Conservation (phyloP, 2,329 filamentous ascomycete genomes). For the Apiospora koreana region DNA sequence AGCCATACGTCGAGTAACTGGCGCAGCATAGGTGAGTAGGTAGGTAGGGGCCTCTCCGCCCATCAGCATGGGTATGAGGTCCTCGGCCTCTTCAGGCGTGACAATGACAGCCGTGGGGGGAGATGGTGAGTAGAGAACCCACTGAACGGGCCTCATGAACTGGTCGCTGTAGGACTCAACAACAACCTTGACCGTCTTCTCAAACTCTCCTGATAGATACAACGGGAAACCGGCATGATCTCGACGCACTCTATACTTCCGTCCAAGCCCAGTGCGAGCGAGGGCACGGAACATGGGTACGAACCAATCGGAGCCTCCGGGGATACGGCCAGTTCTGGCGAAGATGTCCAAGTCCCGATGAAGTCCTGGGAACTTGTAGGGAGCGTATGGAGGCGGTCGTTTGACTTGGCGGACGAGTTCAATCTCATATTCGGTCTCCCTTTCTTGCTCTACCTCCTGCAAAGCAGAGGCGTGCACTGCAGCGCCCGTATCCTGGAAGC, state of each 20-base stretch:
- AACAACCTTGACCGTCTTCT: slow-evolving; percentile 40
- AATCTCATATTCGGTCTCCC: slow-evolving; percentile 60
- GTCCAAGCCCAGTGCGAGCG: slow-evolving; percentile 33
- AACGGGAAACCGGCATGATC: slow-evolving; percentile 25
- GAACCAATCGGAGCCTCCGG: slow-evolving; percentile 37
- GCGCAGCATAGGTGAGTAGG: slow-evolving; percentile 59
- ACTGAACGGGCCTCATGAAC: slow-evolving; percentile 53
- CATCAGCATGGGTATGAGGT: slow-evolving; percentile 47
- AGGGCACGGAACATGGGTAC: slow-evolving; percentile 45
- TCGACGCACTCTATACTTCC: slow-evolving; percentile 31
- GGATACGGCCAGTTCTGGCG: slow-evolving; percentile 43
- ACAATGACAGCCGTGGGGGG: slow-evolving; percentile 54
- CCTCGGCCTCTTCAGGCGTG: slow-evolving; percentile 63
- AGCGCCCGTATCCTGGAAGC: slow-evolving; percentile 37
- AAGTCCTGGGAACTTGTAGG: slow-evolving; percentile 46
- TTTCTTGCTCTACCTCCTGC: slow-evolving; percentile 61
- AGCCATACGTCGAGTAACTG: slow-evolving; percentile 61
- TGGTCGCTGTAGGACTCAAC: slow-evolving; percentile 31
- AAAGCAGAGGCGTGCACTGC: slow-evolving; percentile 52
- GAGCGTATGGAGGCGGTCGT: slow-evolving; percentile 40
- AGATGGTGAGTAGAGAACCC: slow-evolving; percentile 56
- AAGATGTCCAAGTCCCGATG: slow-evolving; percentile 49
- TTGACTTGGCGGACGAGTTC: slow-evolving; percentile 58
- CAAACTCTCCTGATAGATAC: slow-evolving; percentile 49
- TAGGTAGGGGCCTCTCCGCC: slow-evolving; percentile 31